Base-by-base conservation (phyloP, 2,329 filamentous ascomycete species). In the Dothistroma pini region DNA sequence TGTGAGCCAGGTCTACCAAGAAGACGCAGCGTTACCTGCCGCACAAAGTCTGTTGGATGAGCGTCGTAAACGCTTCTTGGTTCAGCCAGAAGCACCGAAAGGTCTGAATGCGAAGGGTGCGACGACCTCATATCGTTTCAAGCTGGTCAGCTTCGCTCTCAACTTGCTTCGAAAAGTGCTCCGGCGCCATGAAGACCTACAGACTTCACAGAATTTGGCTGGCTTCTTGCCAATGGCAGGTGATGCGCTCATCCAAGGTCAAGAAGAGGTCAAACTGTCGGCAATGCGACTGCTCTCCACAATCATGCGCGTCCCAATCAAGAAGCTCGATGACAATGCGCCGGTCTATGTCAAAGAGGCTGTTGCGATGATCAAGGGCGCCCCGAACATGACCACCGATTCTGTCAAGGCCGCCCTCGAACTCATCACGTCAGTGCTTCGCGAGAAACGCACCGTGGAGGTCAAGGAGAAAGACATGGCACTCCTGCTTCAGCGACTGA, bases 181-280 rank as follows among this genome's bases (percentile, higher is more conserved):
- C 62, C 91, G 90, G 70, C 96, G 96, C 73, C 87, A 96, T 66
- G 89, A 93, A 58, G 85, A 85, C 58, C 81, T 99, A 31, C 85
- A 92, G 65, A 97, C 89, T 1, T 81, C 90, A 0, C 81, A 83
- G 49, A 97, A 97, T 68, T 78, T 99, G 51, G 80, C 86, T 49
- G 93, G 92, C 0, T 97, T 97, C 71, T 79, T 99, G 54, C 91
- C 92, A 0, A 87, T 97, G 61, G 83, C 97, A 35, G 93, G 93
- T 57, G 95, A 99, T 75, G 87, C 91, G 0, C 81, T 97, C 49
- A 81, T 96, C 8, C 87, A 87, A 66, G 87, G 86, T 1, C 91
- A 97, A 71, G 93, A 97, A 71, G 95, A 99, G 73, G 89, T 99
- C 62, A 95, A 96, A 77, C 86, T 96, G 35, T 89, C 93, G 1